Percentiles rank a stretch among this genome's conserved stretches.
These are phyloP conservation scores for Starmerella powellii DNA, from an alignment of 805 yeast species.

Conservation along the genomic window DNA sequence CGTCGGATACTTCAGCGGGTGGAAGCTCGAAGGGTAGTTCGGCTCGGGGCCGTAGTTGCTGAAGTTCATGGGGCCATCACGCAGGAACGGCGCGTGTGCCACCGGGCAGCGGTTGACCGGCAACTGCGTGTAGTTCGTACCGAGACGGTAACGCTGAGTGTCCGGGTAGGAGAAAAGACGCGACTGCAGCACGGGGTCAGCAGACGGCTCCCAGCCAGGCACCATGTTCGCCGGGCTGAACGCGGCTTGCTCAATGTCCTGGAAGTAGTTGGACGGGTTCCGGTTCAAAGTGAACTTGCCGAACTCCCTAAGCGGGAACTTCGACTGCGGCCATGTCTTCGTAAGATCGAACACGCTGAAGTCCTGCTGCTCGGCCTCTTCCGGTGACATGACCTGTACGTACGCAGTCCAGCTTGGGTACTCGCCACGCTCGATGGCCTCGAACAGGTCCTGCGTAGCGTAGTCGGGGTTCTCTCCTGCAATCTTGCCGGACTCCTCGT, in stretches of 20 bases:
- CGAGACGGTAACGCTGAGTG: slow-evolving; percentile 67
- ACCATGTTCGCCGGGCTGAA: slow-evolving; percentile 63
- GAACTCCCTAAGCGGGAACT: slow-evolving; percentile 44
- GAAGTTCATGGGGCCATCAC: slow-evolving; percentile 51
- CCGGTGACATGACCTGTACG: slow-evolving; percentile 48
- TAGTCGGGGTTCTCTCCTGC: slow-evolving; percentile 43
- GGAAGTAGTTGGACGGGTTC: slow-evolving; percentile 46
- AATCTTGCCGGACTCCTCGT: slow-evolving; percentile 38
- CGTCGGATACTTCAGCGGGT: slow-evolving; percentile 28
- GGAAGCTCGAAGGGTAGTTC: slow-evolving; percentile 38
- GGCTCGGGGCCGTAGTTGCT: slow-evolving; percentile 41
- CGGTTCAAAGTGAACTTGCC: slow-evolving; percentile 45
- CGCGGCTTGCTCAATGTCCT: slow-evolving; percentile 45
- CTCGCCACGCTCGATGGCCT: slow-evolving; percentile 39
- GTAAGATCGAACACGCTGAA: slow-evolving; percentile 44
- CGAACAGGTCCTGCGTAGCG: slow-evolving; percentile 35
- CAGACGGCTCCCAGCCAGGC: slow-evolving; percentile 64
- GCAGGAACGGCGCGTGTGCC: slow-evolving; percentile 35
- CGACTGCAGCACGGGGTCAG: slow-evolving; percentile 67
- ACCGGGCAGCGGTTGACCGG: slow-evolving; percentile 55
- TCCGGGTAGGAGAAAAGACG: slow-evolving; percentile 66
- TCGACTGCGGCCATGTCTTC: slow-evolving; percentile 46
- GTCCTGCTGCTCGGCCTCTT: slow-evolving; percentile 41
- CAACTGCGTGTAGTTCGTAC: slow-evolving; percentile 52
- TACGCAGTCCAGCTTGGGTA: slow-evolving; percentile 42